Base-by-base conservation (phyloP, 768 basidiomycete genomes). In the Pulveroboletus ravenelii region DNA sequence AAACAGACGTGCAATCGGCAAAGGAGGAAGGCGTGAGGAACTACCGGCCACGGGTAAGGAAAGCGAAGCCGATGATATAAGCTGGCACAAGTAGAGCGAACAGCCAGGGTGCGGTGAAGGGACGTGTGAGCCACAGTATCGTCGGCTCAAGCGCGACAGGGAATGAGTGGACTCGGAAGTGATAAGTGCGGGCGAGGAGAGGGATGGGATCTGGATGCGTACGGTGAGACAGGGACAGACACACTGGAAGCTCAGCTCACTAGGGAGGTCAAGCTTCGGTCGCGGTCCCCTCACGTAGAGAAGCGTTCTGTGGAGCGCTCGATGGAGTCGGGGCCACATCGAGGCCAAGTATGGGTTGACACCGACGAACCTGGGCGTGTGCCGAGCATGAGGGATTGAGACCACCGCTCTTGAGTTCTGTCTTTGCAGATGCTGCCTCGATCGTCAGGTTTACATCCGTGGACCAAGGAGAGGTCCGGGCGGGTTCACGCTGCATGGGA, bases 1-100 rank as follows among this genome's bases (percentile, higher is more conserved):
- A 89, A 2, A 82, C 77, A 7, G 83, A 75, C 7, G 85, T 86
- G 61, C 87, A 89, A 32, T 72, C 77, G 45, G 85, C 74, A 59
- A 81, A 85, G 2, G 83, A 77, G 13, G 81, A 62, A 3, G 85
- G 84, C 3, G 81, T 85, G 34, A 81, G 69, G 66, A 84, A 93
- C 48, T 79, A 89, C 54, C 89, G 85, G 9, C 82, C 76, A 15
- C 87, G 78, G 10, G 81, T 69, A 54, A 91, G 78, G 69, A 92
- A 89, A 0, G 86, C 77, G 23, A 93, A 74, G 29, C 76, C 78
- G 45, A 89, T 74, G 54, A 92, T 82, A 64, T 88, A 92, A 3
- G 72, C 81, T 23, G 71, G 73, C 25, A 62, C 76, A 14, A 89
- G 71, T 47, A 84, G 34, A 34, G 76, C 55, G 52, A 89, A 73